Percentiles rank a stretch among this genome's conserved stretches.
These are phyloP conservation scores for Alternaria dauci DNA, from an alignment of 2,329 filamentous ascomycete genomes.

Conservation along the genomic window DNA sequence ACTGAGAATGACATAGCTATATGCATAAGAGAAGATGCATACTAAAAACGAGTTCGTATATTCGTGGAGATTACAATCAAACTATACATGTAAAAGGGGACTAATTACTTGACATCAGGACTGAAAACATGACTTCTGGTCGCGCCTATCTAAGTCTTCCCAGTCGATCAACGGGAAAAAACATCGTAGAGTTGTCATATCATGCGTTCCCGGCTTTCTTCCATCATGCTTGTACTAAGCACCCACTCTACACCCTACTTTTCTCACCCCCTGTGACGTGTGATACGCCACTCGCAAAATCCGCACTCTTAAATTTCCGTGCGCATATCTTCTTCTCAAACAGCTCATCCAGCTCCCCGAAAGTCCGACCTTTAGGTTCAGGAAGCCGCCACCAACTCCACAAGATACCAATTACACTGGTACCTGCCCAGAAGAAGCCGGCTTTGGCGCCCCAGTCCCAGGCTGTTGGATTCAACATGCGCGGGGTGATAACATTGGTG, in stretches of 20 bases:
- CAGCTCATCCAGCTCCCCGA: constrained; percentile 81
- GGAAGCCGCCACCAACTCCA: constrained; percentile 82
- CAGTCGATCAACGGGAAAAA: background rate
- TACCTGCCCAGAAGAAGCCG: constrained; percentile 84
- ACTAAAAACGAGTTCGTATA: background rate
- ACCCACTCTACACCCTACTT: background rate
- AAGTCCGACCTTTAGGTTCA: constrained; percentile 78
- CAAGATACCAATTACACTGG: constrained; percentile 76
- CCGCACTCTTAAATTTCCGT: constrained; percentile 21
- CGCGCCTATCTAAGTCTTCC: background rate
- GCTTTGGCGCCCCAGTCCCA: constrained; percentile 88
- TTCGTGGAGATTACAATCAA: background rate
- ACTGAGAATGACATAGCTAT: background rate
- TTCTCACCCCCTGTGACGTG: background rate
- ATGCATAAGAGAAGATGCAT: background rate
- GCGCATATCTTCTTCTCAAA: constrained; percentile 65
- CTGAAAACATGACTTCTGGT: background rate
- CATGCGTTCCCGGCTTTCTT: background rate
- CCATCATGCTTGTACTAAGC: background rate
- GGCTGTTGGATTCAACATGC: constrained; percentile 52
- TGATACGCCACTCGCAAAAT: background rate
- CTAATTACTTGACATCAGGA: rapidly evolving
- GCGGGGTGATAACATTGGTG: constrained; percentile 79
- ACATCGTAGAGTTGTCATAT: background rate
- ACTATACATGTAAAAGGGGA: background rate